Evolutionary conservation across 495 filamentous ascomycete genomes (phyloP).

Genomic region (Aspergillus indologenus): DNA sequence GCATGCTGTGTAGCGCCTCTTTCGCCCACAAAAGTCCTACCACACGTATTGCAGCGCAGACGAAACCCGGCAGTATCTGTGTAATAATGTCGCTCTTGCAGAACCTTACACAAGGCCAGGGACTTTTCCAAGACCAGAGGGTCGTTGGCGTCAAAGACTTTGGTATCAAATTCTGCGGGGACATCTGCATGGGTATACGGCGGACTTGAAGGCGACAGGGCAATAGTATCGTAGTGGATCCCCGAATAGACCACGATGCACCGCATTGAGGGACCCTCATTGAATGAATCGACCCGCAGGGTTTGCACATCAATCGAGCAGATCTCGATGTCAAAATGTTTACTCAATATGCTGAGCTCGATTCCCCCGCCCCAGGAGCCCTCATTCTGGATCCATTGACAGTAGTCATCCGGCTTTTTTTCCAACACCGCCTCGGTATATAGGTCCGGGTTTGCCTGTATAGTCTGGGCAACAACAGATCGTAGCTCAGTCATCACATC

Average conservation of each 20-base stretch:
- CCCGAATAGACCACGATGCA: constrained; percentile 90
- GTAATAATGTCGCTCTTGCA: constrained; percentile 75
- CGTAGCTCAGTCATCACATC: constrained; percentile 75
- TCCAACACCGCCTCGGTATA: constrained; percentile 79
- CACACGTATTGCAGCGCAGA: constrained; percentile 77
- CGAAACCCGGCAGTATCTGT: constrained; percentile 83
- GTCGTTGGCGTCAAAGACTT: constrained; percentile 70
- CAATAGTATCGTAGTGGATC: constrained; percentile 94
- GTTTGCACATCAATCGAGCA: constrained; percentile 77
- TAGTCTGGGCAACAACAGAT: constrained; percentile 74
- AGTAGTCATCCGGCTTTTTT: constrained; percentile 71
- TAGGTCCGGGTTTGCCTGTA: constrained; percentile 65
- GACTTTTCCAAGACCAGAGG: constrained; percentile 67
- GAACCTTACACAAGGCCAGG: constrained; percentile 65
- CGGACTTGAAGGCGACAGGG: constrained; percentile 63
- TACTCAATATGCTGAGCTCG: constrained; percentile 79
- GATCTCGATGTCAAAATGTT: constrained; percentile 86
- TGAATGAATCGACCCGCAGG: constrained; percentile 69
- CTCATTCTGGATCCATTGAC: constrained; percentile 74
- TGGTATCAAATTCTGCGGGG: constrained; percentile 70
- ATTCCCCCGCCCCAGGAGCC: constrained; percentile 91
- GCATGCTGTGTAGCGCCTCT: constrained; percentile 67
- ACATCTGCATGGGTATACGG: constrained; percentile 54
- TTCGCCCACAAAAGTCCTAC: constrained; percentile 71
- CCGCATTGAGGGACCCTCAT: constrained; percentile 65